Conservation (phyloP, 495 filamentous ascomycete species). For the Eremomyces bilateralis region DNA sequence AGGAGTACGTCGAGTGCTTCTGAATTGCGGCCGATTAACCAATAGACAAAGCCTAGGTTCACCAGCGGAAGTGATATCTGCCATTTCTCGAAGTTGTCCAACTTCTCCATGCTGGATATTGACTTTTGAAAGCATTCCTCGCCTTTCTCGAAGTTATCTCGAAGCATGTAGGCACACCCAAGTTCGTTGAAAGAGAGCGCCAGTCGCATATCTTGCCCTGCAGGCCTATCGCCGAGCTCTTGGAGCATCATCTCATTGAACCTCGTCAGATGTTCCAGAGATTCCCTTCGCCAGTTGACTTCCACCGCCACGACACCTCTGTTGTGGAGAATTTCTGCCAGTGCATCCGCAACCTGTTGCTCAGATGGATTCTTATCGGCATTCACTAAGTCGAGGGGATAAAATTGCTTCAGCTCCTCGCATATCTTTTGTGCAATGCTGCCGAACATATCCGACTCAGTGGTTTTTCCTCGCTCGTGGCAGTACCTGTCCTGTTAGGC, state of each 20-base stretch:
- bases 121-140: slow-evolving; percentile 10
- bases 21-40: slow-evolving; percentile 8
- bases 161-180: slow-evolving; percentile 8
- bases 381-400: too few relatives aligned
- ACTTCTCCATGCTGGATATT: slow-evolving; percentile 3
- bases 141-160: slow-evolving; percentile 4
- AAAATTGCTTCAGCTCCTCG: slow-evolving; percentile 5
- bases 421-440: slow-evolving; percentile 7
- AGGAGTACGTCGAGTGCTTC: slow-evolving; percentile 7
- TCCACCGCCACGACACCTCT: slow-evolving; percentile 3
- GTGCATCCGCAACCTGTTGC: too few relatives aligned
- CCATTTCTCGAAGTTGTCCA: slow-evolving; percentile 3
- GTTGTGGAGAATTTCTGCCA: slow-evolving; percentile 5
- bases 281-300: slow-evolving; percentile 2
- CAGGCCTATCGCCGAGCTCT: slow-evolving; percentile 1
- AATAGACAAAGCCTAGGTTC: slow-evolving; percentile 14
- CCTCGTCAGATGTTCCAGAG: slow-evolving; percentile 1
- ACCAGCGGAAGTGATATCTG: slow-evolving; percentile 9
- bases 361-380: too few relatives aligned
- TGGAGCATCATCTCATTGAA: slow-evolving; percentile 9
- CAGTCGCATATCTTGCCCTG: slow-evolving; percentile 5
- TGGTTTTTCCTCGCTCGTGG: slow-evolving; percentile 5
- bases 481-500: slow-evolving; percentile 3
- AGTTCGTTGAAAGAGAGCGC: slow-evolving; percentile 9
- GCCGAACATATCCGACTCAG: slow-evolving; percentile 3